phyloP scores from a whole-genome alignment of 2,329 filamentous ascomycete genomes.

The Pezicula neosporulosa region DNA sequence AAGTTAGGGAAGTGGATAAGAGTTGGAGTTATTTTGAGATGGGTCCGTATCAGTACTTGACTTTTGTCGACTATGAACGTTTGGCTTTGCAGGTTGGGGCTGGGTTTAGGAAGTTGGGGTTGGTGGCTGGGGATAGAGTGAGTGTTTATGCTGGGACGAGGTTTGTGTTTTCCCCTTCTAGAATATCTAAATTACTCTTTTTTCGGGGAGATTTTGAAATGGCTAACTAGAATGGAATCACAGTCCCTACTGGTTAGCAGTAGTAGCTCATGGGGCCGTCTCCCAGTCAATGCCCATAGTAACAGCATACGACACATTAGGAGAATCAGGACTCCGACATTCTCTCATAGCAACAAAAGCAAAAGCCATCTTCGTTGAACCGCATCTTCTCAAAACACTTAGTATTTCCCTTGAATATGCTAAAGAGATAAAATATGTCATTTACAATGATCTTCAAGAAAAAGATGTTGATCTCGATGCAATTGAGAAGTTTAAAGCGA shows the following conservation, averaged over 20 bases:
- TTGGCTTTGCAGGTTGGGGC: constrained; percentile 63
- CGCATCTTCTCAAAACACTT: constrained; percentile 64
- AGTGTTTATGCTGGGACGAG: constrained; percentile 77
- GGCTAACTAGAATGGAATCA: not conserved
- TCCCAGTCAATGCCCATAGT: constrained; percentile 90
- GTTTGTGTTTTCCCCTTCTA: constrained; percentile 5
- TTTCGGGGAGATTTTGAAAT: not conserved
- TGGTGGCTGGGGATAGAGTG: constrained; percentile 61
- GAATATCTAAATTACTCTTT: constrained; percentile 20
- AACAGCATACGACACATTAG: constrained; percentile 91
- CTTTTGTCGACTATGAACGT: constrained; percentile 72
- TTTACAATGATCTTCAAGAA: constrained; percentile 52
- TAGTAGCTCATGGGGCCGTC: constrained; percentile 49
- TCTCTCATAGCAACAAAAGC: constrained; percentile 79
- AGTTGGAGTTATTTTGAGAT: constrained; percentile 85
- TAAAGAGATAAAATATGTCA: constrained; percentile 45
- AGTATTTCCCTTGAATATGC: constrained; percentile 55
- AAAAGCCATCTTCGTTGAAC: constrained; percentile 82
- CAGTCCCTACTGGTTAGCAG: constrained; percentile 41
- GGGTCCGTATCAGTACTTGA: constrained; percentile 71
- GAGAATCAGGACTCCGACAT: constrained; percentile 77
- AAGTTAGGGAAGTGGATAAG: constrained; percentile 77
- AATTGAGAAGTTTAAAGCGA: constrained; percentile 48
- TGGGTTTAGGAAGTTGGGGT: constrained; percentile 68
- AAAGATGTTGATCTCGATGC: constrained; percentile 44